phyloP scores from a whole-genome alignment of 495 filamentous ascomycete species.

The Margaritispora aquatica region DNA sequence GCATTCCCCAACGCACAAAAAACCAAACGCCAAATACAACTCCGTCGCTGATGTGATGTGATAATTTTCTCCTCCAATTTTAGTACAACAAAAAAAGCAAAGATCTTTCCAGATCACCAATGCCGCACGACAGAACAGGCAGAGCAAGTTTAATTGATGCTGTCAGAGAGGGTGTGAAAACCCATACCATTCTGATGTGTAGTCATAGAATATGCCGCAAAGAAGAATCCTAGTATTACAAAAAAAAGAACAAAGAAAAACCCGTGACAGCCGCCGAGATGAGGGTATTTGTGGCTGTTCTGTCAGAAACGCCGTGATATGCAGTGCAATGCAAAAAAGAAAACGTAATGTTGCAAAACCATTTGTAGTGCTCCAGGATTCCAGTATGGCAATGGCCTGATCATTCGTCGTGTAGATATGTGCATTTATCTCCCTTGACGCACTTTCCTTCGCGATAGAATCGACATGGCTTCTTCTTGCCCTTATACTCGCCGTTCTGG shows the following conservation, averaged over 20 bases:
- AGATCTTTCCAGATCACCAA: neutral
- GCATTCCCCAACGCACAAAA: neutral
- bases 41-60: conserved; percentile 11
- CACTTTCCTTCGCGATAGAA: conserved; percentile 79
- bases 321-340: neutral
- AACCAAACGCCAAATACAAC: neutral
- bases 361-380: neutral
- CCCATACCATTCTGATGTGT: neutral
- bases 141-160: too few species aligned
- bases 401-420: conserved; percentile 59
- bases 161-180: neutral
- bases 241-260: neutral
- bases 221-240: neutral
- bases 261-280: neutral
- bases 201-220: neutral
- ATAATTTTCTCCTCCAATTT: too few species aligned
- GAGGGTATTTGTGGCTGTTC: neutral
- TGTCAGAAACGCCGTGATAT: neutral
- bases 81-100: conserved; percentile 6
- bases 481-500: conserved; percentile 22
- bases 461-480: conserved; percentile 55
- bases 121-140: too few species aligned
- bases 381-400: neutral
- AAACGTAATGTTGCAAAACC: neutral
- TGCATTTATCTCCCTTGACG: conserved; percentile 78